Percentiles rank a stretch among this genome's conserved stretches.
These are phyloP conservation scores for Daldinia vernicosa DNA, from an alignment of 495 filamentous ascomycete species.

Conservation along the genomic window DNA sequence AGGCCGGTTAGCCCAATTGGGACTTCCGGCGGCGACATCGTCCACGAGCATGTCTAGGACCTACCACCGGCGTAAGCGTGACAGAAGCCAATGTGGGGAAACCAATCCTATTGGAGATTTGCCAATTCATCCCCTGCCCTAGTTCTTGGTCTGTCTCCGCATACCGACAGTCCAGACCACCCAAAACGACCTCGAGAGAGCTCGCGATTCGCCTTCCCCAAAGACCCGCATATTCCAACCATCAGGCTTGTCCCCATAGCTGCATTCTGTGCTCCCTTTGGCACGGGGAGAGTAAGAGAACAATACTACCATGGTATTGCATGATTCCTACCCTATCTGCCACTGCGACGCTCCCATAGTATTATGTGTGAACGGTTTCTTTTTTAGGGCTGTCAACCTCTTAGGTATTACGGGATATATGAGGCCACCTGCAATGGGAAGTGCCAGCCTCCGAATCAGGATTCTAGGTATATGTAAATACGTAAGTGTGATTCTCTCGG, in stretches of 20 bases:
- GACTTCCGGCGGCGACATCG: constrained; percentile 39
- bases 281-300: constrained; percentile 20
- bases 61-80: constrained; percentile 26
- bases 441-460: constrained; percentile 11
- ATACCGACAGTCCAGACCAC: constrained; percentile 31
- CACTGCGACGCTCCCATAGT: constrained; percentile 13
- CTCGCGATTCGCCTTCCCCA: constrained; percentile 25
- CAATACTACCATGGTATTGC: constrained; percentile 29
- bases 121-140: constrained; percentile 27
- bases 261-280: constrained; percentile 24
- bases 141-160: constrained; percentile 19
- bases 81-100: constrained; percentile 38
- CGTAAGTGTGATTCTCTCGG: constrained; percentile 22
- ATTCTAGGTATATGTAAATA: constrained; percentile 17
- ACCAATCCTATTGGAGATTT: constrained; percentile 23
- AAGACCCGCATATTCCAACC: constrained; percentile 26
- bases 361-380: constrained; percentile 7
- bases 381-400: constrained; percentile 24
- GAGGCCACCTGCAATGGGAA: not conserved
- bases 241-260: constrained; percentile 27
- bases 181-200: constrained; percentile 11
- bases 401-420: not conserved
- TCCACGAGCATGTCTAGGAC: constrained; percentile 7
- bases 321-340: constrained; percentile 16
- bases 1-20: constrained; percentile 29